Base-by-base conservation (phyloP, 2,329 filamentous ascomycete species). In the Calonectria multiphialidica region DNA sequence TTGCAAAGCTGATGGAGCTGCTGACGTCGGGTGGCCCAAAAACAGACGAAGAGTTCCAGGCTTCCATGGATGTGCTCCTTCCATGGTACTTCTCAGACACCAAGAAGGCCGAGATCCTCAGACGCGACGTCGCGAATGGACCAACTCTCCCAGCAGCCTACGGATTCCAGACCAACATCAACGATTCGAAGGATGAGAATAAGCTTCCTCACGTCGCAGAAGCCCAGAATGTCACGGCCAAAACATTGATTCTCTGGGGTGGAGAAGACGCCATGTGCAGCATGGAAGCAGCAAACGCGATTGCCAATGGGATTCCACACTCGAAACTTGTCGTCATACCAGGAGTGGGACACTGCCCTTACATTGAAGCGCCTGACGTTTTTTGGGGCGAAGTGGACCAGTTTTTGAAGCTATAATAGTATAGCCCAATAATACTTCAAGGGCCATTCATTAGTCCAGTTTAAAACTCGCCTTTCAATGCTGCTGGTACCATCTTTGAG, bases 171-270 rank as follows among this genome's bases (percentile, higher is more conserved):
- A 66, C 64, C 16, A 66, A 66, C 35, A 18, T 57, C 8, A 45
- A 66, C n/a, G 49, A 66, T 10, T 13, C 28, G 23, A 57, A 66
- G 25, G 64, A 35, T 1, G 50, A 67, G 40, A 67, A 67, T 21
- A 59, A 49, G 7, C 5, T 67, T 7, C 65, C 50, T 10, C 53
- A 67, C 33, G 30, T 67, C 23, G 67, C 35, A 16, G 67, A 69
- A 45, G 67, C 57, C 9, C 45, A 28, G 12, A 63, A 47, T 5
- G 67, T 69, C 4, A 64, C 57, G 9, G 67, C 67, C 12, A 69
- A 69, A 30, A 69, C 67, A 16, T 16, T 69, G 12, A 64, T 69
- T 47, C 18, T 69, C n/a, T 55, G 67, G 47, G 67, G 59, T 5
- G 33, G 6, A 2, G 57, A 69, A 21, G 67, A 69, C 15, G 25